These are phyloP conservation scores for Hydrangea macrophylla DNA, from an alignment of 148 eudicot species.

Conservation along the genomic window DNA sequence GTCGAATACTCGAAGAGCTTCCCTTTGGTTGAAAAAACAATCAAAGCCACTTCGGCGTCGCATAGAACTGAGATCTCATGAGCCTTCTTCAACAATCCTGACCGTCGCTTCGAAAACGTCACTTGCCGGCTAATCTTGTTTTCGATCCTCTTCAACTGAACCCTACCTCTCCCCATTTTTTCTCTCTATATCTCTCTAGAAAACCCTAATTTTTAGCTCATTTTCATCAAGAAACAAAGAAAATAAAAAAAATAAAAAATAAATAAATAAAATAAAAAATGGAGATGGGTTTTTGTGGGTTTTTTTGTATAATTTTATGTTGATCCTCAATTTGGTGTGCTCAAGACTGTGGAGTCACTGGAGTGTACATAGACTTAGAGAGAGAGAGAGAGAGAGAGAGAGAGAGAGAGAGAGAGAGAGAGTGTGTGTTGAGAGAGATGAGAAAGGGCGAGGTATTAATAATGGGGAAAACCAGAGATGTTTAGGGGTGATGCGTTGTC, in stretches of 20 bases:
- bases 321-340: neutral
- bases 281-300: too few relatives aligned
- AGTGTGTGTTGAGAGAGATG: too few relatives aligned
- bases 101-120: constrained; percentile 11
- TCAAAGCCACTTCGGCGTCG: constrained; percentile 14
- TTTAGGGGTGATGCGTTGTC: neutral
- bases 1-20: constrained; percentile 16
- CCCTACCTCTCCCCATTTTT: constrained; percentile 13
- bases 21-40: constrained; percentile 12
- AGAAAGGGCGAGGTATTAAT: neutral
- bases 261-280: too few relatives aligned
- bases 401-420: too few relatives aligned
- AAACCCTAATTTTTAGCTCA: neutral
- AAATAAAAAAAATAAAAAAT: too few relatives aligned
- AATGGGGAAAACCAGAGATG: neutral
- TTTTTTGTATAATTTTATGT: neutral
- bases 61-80: constrained; percentile 15
- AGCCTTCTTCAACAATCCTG: constrained; percentile 12
- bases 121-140: constrained; percentile 15
- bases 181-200: too few relatives aligned
- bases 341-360: neutral
- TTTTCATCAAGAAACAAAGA: too few relatives aligned
- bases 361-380: neutral
- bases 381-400: neutral
- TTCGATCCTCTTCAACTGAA: constrained; percentile 17